Evolutionary conservation across 116 monocot species (phyloP).

Genomic region (Posidonia oceanica): DNA sequence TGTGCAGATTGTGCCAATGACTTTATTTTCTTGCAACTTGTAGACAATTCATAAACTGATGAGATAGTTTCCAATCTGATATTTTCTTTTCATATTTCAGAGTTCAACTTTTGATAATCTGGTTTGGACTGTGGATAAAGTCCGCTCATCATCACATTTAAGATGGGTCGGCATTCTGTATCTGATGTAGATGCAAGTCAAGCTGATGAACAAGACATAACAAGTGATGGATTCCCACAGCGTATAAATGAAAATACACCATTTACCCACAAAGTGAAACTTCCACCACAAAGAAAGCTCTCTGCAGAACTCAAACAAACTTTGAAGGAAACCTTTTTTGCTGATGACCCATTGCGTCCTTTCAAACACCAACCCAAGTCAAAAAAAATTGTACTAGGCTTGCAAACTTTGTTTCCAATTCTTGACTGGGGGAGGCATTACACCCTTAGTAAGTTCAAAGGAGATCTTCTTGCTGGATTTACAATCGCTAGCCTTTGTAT

Average conservation of each 20-base stretch:
- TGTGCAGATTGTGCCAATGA: too few species aligned
- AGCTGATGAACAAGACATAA: too few species aligned
- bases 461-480: slow-evolving; percentile 81
- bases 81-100: too few species aligned
- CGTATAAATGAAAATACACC: neutral
- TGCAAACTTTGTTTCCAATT: slow-evolving; percentile 71
- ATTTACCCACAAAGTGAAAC: slow-evolving; percentile 49
- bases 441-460: slow-evolving; percentile 46
- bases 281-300: slow-evolving; percentile 43
- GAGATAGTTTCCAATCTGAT: too few species aligned
- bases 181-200: too few species aligned
- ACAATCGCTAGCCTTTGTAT: slow-evolving; percentile 95
- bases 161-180: too few species aligned
- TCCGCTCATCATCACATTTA: too few species aligned
- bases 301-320: slow-evolving; percentile 27
- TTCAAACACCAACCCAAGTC: slow-evolving; percentile 64
- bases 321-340: slow-evolving; percentile 71
- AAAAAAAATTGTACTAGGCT: slow-evolving; percentile 39
- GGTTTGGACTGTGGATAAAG: too few species aligned
- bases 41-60: too few species aligned
- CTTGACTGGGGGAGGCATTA: slow-evolving; percentile 75
- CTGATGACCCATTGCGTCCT: slow-evolving; percentile 55
- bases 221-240: too few species aligned
- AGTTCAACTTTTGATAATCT: too few species aligned
- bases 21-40: too few species aligned